Base-by-base conservation (phyloP, 179 eudicot genomes). In the Beta macrorhiza region DNA sequence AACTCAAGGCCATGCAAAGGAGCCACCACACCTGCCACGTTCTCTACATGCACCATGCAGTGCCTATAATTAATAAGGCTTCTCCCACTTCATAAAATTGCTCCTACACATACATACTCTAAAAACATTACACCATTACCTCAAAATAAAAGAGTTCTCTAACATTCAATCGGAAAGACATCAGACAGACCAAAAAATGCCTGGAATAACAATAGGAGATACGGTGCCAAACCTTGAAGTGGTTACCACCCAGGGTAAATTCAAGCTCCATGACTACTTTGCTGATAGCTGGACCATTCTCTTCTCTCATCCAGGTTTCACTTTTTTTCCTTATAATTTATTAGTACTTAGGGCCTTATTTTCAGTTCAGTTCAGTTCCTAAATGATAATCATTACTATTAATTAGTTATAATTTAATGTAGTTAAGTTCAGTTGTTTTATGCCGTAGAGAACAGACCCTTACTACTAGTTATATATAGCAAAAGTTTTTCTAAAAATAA, bases 131-230 rank as follows among this genome's bases (percentile, higher is more conserved):
- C 53, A 49, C 53, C 53, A 49, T 49, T 49, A 6, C 11, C 53
- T 49, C 11, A 49, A 49, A n/a, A 0, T 19, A 37, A 37, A 3
- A 37, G 42, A 58, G 58, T 29, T 53, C 25, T 47, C 42, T 62
- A 61, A 15, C 49, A 76, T 57, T 11, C 59, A 51, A 6, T 22
- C 29, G 25, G 10, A 49, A 9, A 68, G 16, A 22, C 5, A n/a
- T 9, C 14, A 14, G 10, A 6, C 45, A 25, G 22, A 13, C 45
- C 5, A n/a, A 57, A 69, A 57, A 73, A 93, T 91, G 97, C 97
- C 97, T 22, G 97, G 98, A 2, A 81, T 93, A 13, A 94, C 98
- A 6, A 84, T 94, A 6, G 97, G 98, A 78, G 98, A 94, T 84
- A 79, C 81, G 5, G 82, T 94, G 58, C 98, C 98, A 6, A 84